Base-by-base conservation (phyloP, 768 basidiomycete genomes). In the Lactarius hatsudake region DNA sequence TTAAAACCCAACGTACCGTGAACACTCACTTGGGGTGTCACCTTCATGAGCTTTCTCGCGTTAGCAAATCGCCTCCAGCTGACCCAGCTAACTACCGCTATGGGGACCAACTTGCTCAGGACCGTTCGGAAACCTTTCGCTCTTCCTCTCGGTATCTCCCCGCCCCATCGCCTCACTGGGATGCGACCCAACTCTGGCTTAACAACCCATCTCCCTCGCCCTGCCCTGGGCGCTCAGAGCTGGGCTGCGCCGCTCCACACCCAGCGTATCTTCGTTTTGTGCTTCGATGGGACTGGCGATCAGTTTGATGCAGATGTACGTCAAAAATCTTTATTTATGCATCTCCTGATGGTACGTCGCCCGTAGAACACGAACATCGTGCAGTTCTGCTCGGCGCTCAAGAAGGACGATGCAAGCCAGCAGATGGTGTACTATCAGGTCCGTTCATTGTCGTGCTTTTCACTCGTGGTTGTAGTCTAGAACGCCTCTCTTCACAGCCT, bases 401-500 rank as follows among this genome's bases (percentile, higher is more conserved):
- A 85, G 78, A 91, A 90, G 74, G 86, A 88, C 59, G 81, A 87
- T 68, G 78, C 79, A 26, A 69, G 73, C 12, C 77, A 86, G 63
- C 90, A 91, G 72, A 79, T 90, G 74, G 88, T 89, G 1, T 91
- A 91, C 71, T 91, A 91, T 74, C 90, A 91, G 79, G 89, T 85
- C 57, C 17, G 64, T 7, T 23, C 15, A 17, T 23, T 7, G 65
- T 58, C 45, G 40, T 63, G 26, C 18, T 43, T 51, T 26, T 53
- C 23, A 59, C 43, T 48, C 42, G 40, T 42, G 38, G 30, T n/a
- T 3, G 43, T 26, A 13, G 10, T 53, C 42, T 59, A 28, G 57
- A 26, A 43, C 12, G 17, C 20, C 36, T 38, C 0, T 28, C 5
- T 62, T 4, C 30, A 5, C 59, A 89, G 87, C 83, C 89, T 43